Evolutionary conservation across 129 eudicot species (phyloP).

Genomic region (Logfia minima): DNA sequence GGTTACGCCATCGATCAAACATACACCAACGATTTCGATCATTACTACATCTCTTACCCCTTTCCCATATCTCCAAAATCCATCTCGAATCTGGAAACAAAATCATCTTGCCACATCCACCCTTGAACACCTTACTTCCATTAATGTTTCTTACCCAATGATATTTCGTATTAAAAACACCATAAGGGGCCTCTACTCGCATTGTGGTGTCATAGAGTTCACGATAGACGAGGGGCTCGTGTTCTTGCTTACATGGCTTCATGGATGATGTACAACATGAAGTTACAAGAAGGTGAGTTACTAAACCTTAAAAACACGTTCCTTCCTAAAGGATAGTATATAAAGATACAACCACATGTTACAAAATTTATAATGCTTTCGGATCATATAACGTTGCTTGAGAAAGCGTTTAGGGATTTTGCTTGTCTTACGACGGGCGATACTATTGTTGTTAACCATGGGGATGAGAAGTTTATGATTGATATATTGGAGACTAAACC

Average conservation of each 20-base stretch:
- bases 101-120: background rate
- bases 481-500: constrained; percentile 36
- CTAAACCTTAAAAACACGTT: background rate
- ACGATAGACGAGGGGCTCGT: too few relatives aligned
- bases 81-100: background rate
- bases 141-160: background rate
- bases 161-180: background rate
- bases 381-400: constrained; percentile 11
- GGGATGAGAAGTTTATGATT: constrained; percentile 4
- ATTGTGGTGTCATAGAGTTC: too few relatives aligned
- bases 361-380: constrained; percentile 19
- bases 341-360: constrained; percentile 42
- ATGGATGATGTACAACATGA: constrained; percentile 15
- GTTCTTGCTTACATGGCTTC: background rate
- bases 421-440: constrained; percentile 12
- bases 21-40: background rate
- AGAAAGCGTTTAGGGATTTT: constrained; percentile 11
- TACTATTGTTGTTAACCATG: constrained; percentile 24
- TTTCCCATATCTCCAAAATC: background rate
- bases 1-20: background rate
- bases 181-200: background rate
- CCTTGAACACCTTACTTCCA: background rate
- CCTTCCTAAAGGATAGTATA: constrained; percentile 25
- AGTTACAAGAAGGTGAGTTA: background rate
- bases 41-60: background rate